These are phyloP conservation scores for Picochlorum costavermella DNA, from an alignment of 139 green algal species.

Conservation along the genomic window DNA sequence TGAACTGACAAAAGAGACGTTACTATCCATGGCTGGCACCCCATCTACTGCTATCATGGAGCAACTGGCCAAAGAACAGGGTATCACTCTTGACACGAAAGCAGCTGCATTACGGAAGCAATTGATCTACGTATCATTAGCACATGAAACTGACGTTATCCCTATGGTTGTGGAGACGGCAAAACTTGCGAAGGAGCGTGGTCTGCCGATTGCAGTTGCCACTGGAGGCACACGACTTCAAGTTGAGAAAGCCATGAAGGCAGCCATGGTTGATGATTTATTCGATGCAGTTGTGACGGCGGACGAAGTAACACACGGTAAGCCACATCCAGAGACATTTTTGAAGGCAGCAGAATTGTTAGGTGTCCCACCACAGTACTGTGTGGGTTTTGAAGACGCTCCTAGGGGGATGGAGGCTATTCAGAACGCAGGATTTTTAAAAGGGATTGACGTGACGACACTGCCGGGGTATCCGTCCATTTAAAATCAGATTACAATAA, in stretches of 20 bases:
- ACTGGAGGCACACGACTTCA: conserved; percentile 28
- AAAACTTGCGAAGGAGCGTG: conserved; percentile 4
- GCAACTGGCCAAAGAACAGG: conserved; percentile 2
- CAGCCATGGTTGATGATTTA: conserved; percentile 18
- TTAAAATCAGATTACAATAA: neutral
- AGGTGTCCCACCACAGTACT: conserved; percentile 27
- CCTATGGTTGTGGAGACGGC: conserved; percentile 12
- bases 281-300: conserved; percentile 26
- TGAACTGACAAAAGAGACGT: neutral
- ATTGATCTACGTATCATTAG: neutral
- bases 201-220: conserved; percentile 35
- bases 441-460: conserved; percentile 31
- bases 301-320: conserved; percentile 33
- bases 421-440: conserved; percentile 24
- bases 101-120: conserved; percentile 1
- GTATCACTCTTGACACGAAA: conserved; percentile 1
- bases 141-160: conserved; percentile 4
- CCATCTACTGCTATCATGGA: conserved; percentile 7
- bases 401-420: conserved; percentile 31
- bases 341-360: conserved; percentile 28
- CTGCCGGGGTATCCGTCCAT: conserved; percentile 17
- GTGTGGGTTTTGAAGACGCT: conserved; percentile 40
- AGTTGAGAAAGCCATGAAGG: conserved; percentile 22
- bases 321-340: conserved; percentile 43
- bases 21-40: conserved; percentile 12